Base-by-base conservation (phyloP, 352 stramenopile species). In the Phytophthora podocarpi region DNA sequence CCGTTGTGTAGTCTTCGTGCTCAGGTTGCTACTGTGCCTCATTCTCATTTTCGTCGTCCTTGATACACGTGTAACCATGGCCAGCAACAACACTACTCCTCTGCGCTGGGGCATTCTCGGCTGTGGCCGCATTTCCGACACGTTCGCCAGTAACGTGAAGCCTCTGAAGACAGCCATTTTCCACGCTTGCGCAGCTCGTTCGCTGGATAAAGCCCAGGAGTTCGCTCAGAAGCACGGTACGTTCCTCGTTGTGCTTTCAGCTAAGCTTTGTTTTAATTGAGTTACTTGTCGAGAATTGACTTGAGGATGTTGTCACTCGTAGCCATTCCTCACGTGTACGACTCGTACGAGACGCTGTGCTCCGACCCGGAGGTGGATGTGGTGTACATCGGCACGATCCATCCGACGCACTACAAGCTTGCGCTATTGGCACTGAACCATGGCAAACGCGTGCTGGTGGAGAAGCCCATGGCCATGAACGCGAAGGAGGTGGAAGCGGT, bases 391-490 rank as follows among this genome's bases (percentile, higher is more conserved):
- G 92, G 89, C 30, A 97, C 93, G 40, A 57, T 98, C 15, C 90
- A 98, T 69, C 79, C 84, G 9, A 84, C 82, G 54, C 91, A 97
- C 62, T 86, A 82, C 48, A 70, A 82, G 24, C 83, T 95, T 58
- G 78, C 86, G 9, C 67, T 87, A 32, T 49, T 93, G 50, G 93
- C 87, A 18, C 61, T 98, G 0, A 62, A 75, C 15, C 78, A 90
- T 48, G 79, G 80, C 49, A 98, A 98, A 67, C 91, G 98, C 71
- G 87, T 97, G 16, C 65, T 98, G 8, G 80, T 98, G 36, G 94
- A 98, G 66, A 98, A 98, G 64, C 94, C 92, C 7, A 95, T 98
- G 78, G 79, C 85, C 6, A 89, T 98, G 89, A 89, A 96, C 51
- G 53, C 66, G 40, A 48, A 74, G 12, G 85, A 98, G 69, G 87